phyloP scores from a whole-genome alignment of 2,329 filamentous ascomycete species.

The Paraphaeosphaeria sporulosa region DNA sequence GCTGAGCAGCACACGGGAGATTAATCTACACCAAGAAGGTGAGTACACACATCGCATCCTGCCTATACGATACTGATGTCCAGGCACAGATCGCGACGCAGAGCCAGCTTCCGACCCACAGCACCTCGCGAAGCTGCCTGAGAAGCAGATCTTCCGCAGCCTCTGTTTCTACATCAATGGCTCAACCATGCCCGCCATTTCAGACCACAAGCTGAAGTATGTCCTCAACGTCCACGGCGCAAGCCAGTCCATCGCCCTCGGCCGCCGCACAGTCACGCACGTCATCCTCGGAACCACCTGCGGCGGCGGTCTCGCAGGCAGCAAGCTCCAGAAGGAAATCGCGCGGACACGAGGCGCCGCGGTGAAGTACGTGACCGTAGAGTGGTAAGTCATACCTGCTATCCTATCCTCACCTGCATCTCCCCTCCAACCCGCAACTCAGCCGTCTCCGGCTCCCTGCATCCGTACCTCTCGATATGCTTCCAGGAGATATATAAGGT shows the following conservation, averaged over 20 bases:
- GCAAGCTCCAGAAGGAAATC: constrained; percentile 85
- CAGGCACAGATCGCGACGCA: background rate
- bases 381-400: constrained; percentile 66
- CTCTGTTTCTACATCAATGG: constrained; percentile 87
- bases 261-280: constrained; percentile 79
- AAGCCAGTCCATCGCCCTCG: constrained; percentile 72
- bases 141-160: constrained; percentile 68
- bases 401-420: no score
- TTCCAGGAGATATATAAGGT: background rate
- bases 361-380: constrained; percentile 79
- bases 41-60: background rate
- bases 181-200: constrained; percentile 80
- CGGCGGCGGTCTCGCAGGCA: constrained; percentile 77
- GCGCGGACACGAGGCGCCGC: constrained; percentile 69
- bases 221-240: constrained; percentile 79
- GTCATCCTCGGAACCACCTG: constrained; percentile 74
- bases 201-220: constrained; percentile 85
- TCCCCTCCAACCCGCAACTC: background rate
- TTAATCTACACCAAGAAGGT: background rate
- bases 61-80: background rate
- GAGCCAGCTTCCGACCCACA: background rate
- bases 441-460: constrained; percentile 17
- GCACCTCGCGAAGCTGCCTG: constrained; percentile 13
- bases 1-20: background rate
- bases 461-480: background rate